A percentile compares a stretch with the other conserved stretches of the same genome.
phyloP scores from a whole-genome alignment of 139 green algal species.

The Chlorella ohadii region DNA sequence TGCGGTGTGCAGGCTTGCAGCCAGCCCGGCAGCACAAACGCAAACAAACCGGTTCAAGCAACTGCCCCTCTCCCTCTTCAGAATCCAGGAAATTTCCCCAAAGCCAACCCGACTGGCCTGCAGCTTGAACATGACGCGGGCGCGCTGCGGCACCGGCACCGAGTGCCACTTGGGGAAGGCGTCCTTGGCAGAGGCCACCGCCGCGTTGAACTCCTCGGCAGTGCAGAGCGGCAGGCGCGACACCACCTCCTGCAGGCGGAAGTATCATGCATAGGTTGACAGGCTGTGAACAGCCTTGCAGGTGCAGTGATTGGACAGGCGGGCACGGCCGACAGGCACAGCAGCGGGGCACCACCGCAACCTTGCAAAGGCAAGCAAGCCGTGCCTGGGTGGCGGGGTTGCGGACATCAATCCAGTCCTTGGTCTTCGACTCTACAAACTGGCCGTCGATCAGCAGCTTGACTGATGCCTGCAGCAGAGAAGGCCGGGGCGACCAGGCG shows the following conservation, averaged over 20 bases:
- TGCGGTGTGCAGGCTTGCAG: too few relatives aligned
- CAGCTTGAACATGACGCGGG: conserved; percentile 93
- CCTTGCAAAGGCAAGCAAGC: too few relatives aligned
- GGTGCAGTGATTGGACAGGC: too few relatives aligned
- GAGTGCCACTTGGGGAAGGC: conserved; percentile 87
- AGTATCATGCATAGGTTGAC: too few relatives aligned
- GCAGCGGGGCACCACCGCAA: too few relatives aligned
- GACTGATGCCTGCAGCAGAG: conserved; percentile 39
- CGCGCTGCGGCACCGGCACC: conserved; percentile 78
- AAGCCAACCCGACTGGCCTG: conserved; percentile 38
- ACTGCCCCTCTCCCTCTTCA: too few relatives aligned
- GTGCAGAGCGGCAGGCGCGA: conserved; percentile 83
- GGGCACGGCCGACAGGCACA: too few relatives aligned
- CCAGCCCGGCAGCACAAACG: too few relatives aligned
- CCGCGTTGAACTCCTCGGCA: conserved; percentile 84
- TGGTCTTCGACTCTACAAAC: conserved; percentile 73
- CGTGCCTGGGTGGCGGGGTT: conserved; percentile 74
- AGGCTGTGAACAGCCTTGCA: too few relatives aligned
- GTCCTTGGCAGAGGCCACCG: conserved; percentile 79
- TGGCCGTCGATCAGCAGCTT: conserved; percentile 80
- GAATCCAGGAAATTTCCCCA: too few relatives aligned
- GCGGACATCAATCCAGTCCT: conserved; percentile 74
- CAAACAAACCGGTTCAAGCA: too few relatives aligned
- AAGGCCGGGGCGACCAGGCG: neutral
- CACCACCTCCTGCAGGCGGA: conserved; percentile 90